phyloP scores from a whole-genome alignment of 495 filamentous ascomycete species.

The Recurvomyces mirabilis region DNA sequence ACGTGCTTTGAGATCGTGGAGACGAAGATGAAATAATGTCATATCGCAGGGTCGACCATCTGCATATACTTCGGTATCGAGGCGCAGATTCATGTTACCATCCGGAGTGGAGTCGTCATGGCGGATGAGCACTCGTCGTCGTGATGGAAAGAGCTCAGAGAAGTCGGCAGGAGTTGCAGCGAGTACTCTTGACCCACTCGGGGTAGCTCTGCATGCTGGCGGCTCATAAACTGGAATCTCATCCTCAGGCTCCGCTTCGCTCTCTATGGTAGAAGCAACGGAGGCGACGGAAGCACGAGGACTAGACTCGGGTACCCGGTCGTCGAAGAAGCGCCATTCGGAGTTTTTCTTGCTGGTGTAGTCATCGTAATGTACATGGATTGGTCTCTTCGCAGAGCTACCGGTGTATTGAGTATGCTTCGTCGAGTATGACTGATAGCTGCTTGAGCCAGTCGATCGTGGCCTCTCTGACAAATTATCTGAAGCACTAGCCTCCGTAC shows the following conservation, averaged over 20 bases:
- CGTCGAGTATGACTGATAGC: conserved; percentile 52
- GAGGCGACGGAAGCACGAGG: conserved; percentile 56
- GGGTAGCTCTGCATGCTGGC: conserved; percentile 48
- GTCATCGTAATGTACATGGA: conserved; percentile 23
- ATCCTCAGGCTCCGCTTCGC: conserved; percentile 49
- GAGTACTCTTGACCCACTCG: conserved; percentile 51
- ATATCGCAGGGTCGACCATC: conserved; percentile 52
- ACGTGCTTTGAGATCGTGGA: conserved; percentile 80
- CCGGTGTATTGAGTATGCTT: conserved; percentile 53
- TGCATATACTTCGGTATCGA: conserved; percentile 64
- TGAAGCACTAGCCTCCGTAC: background rate
- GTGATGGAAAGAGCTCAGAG: conserved; percentile 75
- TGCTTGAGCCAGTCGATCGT: conserved; percentile 50
- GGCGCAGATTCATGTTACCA: conserved; percentile 93
- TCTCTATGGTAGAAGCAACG: conserved; percentile 63
- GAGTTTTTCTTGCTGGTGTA: conserved; percentile 32
- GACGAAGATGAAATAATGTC: conserved; percentile 87
- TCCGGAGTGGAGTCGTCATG: conserved; percentile 88
- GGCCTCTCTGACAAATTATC: conserved; percentile 8
- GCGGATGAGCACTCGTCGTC: conserved; percentile 65
- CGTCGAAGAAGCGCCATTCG: conserved; percentile 31
- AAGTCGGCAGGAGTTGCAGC: conserved; percentile 76
- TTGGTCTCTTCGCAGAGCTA: conserved; percentile 30
- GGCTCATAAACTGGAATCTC: conserved; percentile 44
- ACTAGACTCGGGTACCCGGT: conserved; percentile 33